A percentile compares a stretch with the other conserved stretches of the same genome.
phyloP scores from a whole-genome alignment of 2,329 filamentous ascomycete species.

The Neonectria magnoliae region DNA sequence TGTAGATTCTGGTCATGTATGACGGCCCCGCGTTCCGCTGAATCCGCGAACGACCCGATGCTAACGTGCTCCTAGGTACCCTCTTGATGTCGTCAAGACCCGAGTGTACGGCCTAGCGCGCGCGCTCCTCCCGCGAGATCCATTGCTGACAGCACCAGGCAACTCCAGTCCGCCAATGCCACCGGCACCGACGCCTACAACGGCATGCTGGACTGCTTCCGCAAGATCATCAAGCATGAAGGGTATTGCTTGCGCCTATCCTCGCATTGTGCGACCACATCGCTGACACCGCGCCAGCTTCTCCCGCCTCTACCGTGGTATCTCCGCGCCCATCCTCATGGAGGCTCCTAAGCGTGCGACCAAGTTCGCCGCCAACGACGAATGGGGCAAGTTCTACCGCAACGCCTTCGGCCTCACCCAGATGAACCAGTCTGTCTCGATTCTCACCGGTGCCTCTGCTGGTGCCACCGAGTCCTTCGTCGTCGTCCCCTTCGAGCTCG shows the following conservation, averaged over 20 bases:
- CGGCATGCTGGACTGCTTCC: conserved; percentile 98
- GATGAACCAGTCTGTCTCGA: conserved; percentile 91
- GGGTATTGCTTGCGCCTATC: conserved; percentile 67
- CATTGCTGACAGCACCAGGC: conserved; percentile 62
- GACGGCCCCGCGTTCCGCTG: conserved; percentile 42
- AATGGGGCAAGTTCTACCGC: conserved; percentile 96
- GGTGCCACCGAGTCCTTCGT: conserved; percentile 97
- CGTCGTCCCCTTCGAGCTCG: conserved; percentile 96
- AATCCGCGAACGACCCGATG: neutral
- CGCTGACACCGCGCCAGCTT: conserved; percentile 63
- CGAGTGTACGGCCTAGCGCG: conserved; percentile 75
- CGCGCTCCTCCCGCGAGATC: conserved; percentile 24
- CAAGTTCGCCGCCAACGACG: conserved; percentile 99
- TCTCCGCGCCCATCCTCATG: conserved; percentile 96
- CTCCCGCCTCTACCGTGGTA: conserved; percentile 94
- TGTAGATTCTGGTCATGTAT: conserved; percentile 87
- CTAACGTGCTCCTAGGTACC: conserved; percentile 75
- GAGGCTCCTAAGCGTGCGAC: conserved; percentile 93
- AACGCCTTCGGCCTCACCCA: conserved; percentile 83
- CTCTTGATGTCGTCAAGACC: conserved; percentile 97
- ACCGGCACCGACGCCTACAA: conserved; percentile 86
- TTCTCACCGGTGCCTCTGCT: conserved; percentile 92
- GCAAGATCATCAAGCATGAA: conserved; percentile 95
- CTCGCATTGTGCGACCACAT: conserved; percentile 13
- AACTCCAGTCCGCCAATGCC: conserved; percentile 82